A percentile compares a stretch with the other conserved stretches of the same genome.
Conservation (phyloP, 331 rosid genomes). For the Malus hybrid region DNA sequence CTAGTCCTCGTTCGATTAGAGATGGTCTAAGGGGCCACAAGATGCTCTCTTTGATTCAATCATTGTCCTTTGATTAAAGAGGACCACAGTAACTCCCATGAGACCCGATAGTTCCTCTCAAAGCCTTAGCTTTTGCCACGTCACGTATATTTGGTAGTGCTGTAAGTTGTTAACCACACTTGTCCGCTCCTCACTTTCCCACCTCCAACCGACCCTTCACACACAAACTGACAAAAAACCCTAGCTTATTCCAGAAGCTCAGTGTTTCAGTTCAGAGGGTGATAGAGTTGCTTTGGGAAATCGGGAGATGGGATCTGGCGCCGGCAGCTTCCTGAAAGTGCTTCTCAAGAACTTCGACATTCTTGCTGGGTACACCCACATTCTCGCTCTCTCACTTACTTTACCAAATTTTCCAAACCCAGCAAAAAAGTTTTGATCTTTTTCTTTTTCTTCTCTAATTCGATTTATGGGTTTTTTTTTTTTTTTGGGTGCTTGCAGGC, state of each 20-base stretch:
- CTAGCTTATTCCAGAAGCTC: background rate
- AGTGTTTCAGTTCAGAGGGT: background rate
- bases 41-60: background rate
- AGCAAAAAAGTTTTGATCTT: background rate
- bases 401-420: background rate
- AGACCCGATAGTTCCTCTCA: background rate
- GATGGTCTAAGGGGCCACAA: too few relatives aligned
- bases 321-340: constrained; percentile 63
- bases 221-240: background rate
- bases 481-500: constrained; percentile 45
- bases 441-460: background rate
- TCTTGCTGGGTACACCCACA: constrained; percentile 70
- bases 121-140: background rate
- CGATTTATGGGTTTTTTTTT: constrained; percentile 13
- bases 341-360: constrained; percentile 69
- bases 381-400: background rate
- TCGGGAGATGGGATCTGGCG: constrained; percentile 70
- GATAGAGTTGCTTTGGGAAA: background rate
- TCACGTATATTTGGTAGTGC: background rate
- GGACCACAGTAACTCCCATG: background rate
- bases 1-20: too few relatives aligned
- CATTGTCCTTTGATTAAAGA: background rate
- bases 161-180: background rate
- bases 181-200: background rate
- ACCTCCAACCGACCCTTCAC: background rate